Percentiles rank a stretch among this genome's conserved stretches.
Evolutionary conservation across 192 early-diverging fungal genomes (phyloP).

Genomic region (Phlyctochytrium bullatum): DNA sequence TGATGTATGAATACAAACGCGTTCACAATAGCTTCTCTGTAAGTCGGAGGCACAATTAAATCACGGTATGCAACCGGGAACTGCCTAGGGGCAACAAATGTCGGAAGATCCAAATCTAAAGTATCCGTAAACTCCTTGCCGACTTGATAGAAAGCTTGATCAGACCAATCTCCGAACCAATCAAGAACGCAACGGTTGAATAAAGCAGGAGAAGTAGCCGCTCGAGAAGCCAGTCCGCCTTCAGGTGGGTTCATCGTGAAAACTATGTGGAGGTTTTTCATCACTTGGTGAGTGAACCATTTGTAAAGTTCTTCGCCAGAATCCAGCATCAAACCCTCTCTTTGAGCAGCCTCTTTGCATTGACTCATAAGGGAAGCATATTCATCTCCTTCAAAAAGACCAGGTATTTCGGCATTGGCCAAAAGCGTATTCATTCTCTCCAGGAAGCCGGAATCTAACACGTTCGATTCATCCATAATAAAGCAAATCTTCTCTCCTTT

Average conservation of each 20-base stretch:
- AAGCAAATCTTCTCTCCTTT: constrained; percentile 98
- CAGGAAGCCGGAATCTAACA: constrained; percentile 95
- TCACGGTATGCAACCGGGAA: constrained; percentile 77
- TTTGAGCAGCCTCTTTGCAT: constrained; percentile 90
- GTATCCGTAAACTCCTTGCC: constrained; percentile 91
- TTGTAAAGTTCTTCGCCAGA: constrained; percentile 93
- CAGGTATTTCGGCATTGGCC: constrained; percentile 98
- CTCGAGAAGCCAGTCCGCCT: constrained; percentile 83
- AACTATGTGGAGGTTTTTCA: constrained; percentile 96
- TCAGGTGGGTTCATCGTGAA: constrained; percentile 99
- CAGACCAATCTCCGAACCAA: constrained; percentile 99
- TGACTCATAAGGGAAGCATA: constrained; percentile 87
- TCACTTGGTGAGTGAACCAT: constrained; percentile 97
- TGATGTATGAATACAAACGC: constrained; percentile 93
- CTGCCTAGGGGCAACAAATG: constrained; percentile 63
- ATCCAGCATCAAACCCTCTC: constrained; percentile 92
- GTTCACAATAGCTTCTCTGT: constrained; percentile 84
- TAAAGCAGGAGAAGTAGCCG: constrained; percentile 96
- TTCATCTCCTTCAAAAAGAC: constrained; percentile 99
- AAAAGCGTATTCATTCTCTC: constrained; percentile 99
- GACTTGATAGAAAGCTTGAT: constrained; percentile 98
- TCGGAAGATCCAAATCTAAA: constrained; percentile 79
- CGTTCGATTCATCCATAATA: constrained; percentile 97
- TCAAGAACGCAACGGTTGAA: constrained; percentile 99
- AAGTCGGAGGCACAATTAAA: constrained; percentile 65